Conservation (phyloP, 139 green algal species). For the Monoraphidium neglectum region DNA sequence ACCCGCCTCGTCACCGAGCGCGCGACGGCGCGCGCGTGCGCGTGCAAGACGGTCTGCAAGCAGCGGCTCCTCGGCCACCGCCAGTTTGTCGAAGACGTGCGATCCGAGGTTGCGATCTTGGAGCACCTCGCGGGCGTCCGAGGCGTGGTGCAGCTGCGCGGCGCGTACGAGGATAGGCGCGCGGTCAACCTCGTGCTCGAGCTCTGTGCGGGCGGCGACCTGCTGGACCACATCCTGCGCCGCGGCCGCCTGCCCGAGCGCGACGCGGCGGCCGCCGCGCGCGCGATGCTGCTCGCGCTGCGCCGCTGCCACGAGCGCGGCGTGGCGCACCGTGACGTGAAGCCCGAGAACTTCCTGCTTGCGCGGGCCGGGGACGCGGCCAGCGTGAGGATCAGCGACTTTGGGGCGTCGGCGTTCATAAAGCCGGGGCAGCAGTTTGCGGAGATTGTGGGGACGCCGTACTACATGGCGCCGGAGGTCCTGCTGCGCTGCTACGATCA, state of each 20-base stretch:
- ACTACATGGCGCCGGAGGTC: conserved; percentile 74
- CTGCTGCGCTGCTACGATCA: conserved; percentile 43
- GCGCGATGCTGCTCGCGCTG: conserved; percentile 17
- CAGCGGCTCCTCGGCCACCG: conserved; percentile 33
- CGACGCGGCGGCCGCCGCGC: conserved; percentile 25
- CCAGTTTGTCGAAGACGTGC: conserved; percentile 39
- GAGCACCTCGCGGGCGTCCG: conserved; percentile 39
- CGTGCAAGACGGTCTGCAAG: conserved; percentile 81
- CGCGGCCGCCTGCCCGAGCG: conserved; percentile 19
- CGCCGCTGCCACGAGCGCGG: conserved; percentile 47
- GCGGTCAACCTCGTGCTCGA: conserved; percentile 89
- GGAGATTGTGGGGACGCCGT: conserved; percentile 73
- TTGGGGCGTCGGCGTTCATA: conserved; percentile 75
- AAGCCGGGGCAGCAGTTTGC: conserved; percentile 54
- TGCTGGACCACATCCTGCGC: conserved; percentile 84
- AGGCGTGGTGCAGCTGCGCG: conserved; percentile 51
- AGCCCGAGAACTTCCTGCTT: conserved; percentile 89
- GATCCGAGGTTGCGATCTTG: conserved; percentile 76
- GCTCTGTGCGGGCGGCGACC: conserved; percentile 90
- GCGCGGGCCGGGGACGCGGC: background rate
- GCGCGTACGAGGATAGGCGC: conserved; percentile 77
- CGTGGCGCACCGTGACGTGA: conserved; percentile 90
- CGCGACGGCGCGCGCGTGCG: conserved; percentile 37
- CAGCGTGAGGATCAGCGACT: conserved; percentile 57
- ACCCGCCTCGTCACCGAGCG: conserved; percentile 37